Percentiles rank a stretch among this genome's conserved stretches.
phyloP scores from a whole-genome alignment of 108 stramenopile species.

The Cyclotella choctawhatcheeana region DNA sequence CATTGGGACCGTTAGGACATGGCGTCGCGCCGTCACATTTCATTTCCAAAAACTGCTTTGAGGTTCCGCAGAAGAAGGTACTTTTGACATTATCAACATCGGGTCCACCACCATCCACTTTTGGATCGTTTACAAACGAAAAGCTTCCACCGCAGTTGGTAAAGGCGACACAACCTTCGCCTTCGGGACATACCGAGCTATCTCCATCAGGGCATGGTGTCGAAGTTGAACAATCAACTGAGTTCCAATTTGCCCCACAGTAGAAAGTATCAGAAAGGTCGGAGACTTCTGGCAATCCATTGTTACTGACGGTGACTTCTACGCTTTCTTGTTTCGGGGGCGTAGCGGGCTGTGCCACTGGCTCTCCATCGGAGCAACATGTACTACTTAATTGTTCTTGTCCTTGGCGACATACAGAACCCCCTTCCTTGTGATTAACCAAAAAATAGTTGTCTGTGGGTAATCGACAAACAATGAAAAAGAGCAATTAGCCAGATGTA shows the following conservation, averaged over 20 bases:
- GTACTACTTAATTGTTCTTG: slow-evolving; percentile 29
- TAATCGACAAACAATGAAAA: background rate
- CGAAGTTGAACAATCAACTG: slow-evolving; percentile 33
- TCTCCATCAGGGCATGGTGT: slow-evolving; percentile 44
- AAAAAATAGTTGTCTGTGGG: slow-evolving; percentile 28
- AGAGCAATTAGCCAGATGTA: background rate
- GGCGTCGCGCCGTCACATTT: slow-evolving; percentile 50
- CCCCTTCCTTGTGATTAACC: slow-evolving; percentile 31
- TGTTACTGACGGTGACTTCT: slow-evolving; percentile 23
- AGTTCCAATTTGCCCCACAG: slow-evolving; percentile 43
- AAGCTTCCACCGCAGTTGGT: slow-evolving; percentile 53
- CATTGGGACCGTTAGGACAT: slow-evolving; percentile 48
- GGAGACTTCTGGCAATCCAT: slow-evolving; percentile 40
- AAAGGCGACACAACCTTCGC: slow-evolving; percentile 44
- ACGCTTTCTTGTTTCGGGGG: background rate
- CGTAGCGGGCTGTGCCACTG: background rate
- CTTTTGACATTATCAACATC: slow-evolving; percentile 40
- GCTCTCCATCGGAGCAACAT: slow-evolving; percentile 31
- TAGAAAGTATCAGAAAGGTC: slow-evolving; percentile 42
- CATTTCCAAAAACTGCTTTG: slow-evolving; percentile 52
- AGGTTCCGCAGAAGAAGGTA: slow-evolving; percentile 50
- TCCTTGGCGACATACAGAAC: slow-evolving; percentile 28
- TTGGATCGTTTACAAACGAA: slow-evolving; percentile 39
- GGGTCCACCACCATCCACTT: slow-evolving; percentile 49
- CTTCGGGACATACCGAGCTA: slow-evolving; percentile 24